Evolutionary conservation across 1,139 yeast genomes (phyloP).

Genomic region (Lodderomyces jiufengensis): DNA sequence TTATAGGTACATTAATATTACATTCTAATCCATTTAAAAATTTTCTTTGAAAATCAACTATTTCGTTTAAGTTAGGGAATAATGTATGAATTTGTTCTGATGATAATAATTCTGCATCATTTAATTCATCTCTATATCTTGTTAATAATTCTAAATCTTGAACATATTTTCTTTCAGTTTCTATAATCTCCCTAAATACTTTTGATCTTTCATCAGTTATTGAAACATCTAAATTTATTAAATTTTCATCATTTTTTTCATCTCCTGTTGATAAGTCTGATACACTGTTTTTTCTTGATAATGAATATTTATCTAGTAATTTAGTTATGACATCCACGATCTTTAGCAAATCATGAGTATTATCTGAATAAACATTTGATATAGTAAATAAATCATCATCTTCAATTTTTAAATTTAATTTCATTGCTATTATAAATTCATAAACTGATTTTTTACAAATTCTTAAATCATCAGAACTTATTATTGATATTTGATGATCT

Average conservation of each 20-base stretch:
- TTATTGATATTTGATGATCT: slow-evolving; percentile 46
- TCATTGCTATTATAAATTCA: slow-evolving; percentile 86
- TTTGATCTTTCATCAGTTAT: slow-evolving; percentile 61
- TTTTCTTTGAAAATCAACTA: slow-evolving; percentile 89
- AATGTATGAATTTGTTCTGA: slow-evolving; percentile 77
- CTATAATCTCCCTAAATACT: slow-evolving; percentile 79
- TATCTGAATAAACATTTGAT: slow-evolving; percentile 82
- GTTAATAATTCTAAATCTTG: slow-evolving; percentile 78
- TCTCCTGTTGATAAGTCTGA: slow-evolving; percentile 1
- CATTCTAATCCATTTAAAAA: slow-evolving; percentile 86
- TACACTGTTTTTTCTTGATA: slow-evolving; percentile 1
- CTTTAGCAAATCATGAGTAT: slow-evolving; percentile 71
- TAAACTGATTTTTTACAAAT: slow-evolving; percentile 87
- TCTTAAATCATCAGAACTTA: slow-evolving; percentile 74
- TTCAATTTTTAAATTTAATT: slow-evolving; percentile 65
- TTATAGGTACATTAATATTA: slow-evolving; percentile 70
- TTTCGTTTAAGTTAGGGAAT: slow-evolving; percentile 82
- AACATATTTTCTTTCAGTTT: slow-evolving; percentile 89
- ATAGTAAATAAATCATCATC: slow-evolving; percentile 82
- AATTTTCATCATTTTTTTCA: slow-evolving; percentile 13
- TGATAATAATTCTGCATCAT: slow-evolving; percentile 62
- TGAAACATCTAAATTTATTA: slow-evolving; percentile 20
- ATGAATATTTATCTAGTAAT: slow-evolving; percentile 25
- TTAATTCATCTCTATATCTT: slow-evolving; percentile 64
- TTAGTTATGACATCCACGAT: slow-evolving; percentile 68